Conservation (phyloP, 2,329 filamentous ascomycete genomes). For the Pseudogymnoascus sp. region DNA sequence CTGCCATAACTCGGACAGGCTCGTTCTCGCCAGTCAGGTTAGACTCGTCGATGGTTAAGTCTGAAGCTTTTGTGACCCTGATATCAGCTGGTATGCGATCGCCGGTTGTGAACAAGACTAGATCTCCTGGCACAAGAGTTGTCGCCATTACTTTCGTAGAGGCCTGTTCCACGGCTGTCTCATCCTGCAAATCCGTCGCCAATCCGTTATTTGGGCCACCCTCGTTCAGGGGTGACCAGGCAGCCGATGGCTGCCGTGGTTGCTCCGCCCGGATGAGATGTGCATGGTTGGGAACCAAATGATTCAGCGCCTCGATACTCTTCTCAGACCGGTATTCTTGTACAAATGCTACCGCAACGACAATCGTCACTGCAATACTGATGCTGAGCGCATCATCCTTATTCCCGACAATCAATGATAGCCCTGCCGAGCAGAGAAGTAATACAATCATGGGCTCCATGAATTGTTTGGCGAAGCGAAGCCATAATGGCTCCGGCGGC, state of each 20-base stretch:
- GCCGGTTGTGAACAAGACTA: constrained; percentile 90
- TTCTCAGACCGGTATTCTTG: constrained; percentile 98
- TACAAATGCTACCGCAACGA: constrained; percentile 90
- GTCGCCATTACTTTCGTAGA: constrained; percentile 80
- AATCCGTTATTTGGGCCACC: constrained; percentile 10
- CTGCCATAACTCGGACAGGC: constrained; percentile 69
- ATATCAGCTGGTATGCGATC: constrained; percentile 96
- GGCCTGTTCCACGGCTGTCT: constrained; percentile 52
- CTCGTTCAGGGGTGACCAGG: background rate
- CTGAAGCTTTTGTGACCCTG: constrained; percentile 80
- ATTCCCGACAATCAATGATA: constrained; percentile 87
- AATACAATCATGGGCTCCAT: constrained; percentile 90
- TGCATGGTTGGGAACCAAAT: constrained; percentile 88
- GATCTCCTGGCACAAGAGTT: constrained; percentile 82
- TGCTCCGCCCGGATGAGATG: constrained; percentile 65
- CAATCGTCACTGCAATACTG: constrained; percentile 90
- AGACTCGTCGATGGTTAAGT: constrained; percentile 90
- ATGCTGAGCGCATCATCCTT: constrained; percentile 94
- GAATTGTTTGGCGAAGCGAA: constrained; percentile 93
- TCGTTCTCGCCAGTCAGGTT: constrained; percentile 97
- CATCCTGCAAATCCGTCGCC: constrained; percentile 29
- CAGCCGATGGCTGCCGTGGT: background rate
- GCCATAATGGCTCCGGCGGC: constrained; percentile 85
- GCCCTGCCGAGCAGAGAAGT: constrained; percentile 77
- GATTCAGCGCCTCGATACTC: constrained; percentile 88